Evolutionary conservation across 78 protist genomes (phyloP).

Genomic region (Guillardia theta): DNA sequence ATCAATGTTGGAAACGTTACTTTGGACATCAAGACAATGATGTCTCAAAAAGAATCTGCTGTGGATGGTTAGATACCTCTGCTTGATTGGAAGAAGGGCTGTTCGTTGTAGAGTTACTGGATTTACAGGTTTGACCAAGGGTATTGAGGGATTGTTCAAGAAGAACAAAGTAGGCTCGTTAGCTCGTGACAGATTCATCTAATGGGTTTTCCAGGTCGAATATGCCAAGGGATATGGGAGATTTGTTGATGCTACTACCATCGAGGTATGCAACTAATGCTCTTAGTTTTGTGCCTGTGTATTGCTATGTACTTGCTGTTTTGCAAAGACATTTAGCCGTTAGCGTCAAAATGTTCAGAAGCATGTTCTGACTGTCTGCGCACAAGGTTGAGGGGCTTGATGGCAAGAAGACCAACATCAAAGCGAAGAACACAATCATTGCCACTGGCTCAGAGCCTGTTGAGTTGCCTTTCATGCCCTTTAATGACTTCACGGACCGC

Average conservation of each 20-base stretch:
- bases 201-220: too few species aligned
- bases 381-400: neutral
- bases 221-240: neutral
- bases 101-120: too few species aligned
- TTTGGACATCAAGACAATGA: constrained; percentile 74
- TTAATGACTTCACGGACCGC: constrained; percentile 67
- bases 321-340: too few species aligned
- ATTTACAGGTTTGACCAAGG: too few species aligned
- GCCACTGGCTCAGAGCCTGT: constrained; percentile 92
- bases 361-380: neutral
- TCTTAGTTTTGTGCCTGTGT: neutral
- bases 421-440: constrained; percentile 87
- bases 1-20: constrained; percentile 51
- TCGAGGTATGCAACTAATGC: neutral
- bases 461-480: neutral
- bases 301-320: neutral
- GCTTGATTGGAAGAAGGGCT: too few species aligned
- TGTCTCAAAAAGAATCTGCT: constrained; percentile 78
- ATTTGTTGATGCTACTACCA: neutral
- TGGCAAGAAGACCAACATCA: neutral
- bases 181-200: too few species aligned
- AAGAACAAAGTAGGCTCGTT: too few species aligned
- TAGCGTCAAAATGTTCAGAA: too few species aligned
- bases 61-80: too few species aligned
- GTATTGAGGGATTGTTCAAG: constrained; percentile 95